These are phyloP conservation scores for Coemansia sp. DNA, from an alignment of 192 early-diverging fungal species.

Conservation along the genomic window DNA sequence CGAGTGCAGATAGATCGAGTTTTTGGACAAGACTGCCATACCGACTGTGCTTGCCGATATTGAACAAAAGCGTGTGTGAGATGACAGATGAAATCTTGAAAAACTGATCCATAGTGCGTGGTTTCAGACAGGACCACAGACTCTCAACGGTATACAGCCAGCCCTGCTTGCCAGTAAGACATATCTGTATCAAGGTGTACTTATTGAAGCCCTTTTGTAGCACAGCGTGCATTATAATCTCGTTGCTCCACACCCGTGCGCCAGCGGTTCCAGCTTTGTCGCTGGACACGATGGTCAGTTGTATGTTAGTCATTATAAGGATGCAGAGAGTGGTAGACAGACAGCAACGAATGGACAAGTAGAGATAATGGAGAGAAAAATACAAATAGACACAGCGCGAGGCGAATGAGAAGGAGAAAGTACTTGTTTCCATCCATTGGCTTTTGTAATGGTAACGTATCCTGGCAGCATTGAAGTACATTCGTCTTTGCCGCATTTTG, in stretches of 20 bases:
- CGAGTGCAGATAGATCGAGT: slow-evolving; percentile 18
- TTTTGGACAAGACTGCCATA: slow-evolving; percentile 20
- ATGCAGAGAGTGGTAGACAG: too few species aligned
- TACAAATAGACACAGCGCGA: too few species aligned
- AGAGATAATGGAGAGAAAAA: too few species aligned
- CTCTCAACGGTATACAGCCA: slow-evolving; percentile 12
- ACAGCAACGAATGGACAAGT: too few species aligned
- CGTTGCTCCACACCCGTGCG: slow-evolving; percentile 6
- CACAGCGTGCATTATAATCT: not conserved
- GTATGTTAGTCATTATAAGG: too few species aligned
- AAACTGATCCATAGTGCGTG: slow-evolving; percentile 13
- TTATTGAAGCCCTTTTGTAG: too few species aligned
- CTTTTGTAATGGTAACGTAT: too few species aligned
- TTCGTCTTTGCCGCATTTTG: not conserved
- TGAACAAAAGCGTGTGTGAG: not conserved
- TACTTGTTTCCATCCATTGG: too few species aligned
- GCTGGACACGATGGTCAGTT: too few species aligned
- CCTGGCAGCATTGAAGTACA: too few species aligned
- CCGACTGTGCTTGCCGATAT: not conserved
- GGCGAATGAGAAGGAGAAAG: too few species aligned
- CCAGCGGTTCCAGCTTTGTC: too few species aligned
- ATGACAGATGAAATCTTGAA: not conserved
- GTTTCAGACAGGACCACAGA: not conserved
- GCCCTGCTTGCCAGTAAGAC: slow-evolving; percentile 8
- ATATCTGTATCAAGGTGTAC: not conserved